A percentile compares a stretch with the other conserved stretches of the same genome.
Evolutionary conservation across 1,284 basidiomycete genomes (phyloP).

Genomic region (Rhodotorula sp.): DNA sequence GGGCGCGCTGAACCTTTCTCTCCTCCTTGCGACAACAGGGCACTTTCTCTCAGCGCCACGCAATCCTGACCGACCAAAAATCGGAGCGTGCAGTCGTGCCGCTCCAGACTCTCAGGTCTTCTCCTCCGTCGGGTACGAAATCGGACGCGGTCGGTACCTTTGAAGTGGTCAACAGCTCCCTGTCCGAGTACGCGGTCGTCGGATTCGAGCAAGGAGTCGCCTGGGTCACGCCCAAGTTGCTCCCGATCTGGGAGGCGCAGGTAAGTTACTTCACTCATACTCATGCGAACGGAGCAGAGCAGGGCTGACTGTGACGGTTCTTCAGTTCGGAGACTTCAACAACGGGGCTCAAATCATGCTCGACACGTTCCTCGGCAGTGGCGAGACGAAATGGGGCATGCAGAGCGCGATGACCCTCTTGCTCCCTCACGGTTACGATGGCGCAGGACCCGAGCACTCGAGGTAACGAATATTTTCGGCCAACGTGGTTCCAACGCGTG

Average conservation of each 20-base stretch:
- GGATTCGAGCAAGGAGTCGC: slow-evolving; percentile 85
- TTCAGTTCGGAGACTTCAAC: slow-evolving; percentile 66
- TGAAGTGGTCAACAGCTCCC: slow-evolving; percentile 47
- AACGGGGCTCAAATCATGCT: slow-evolving; percentile 70
- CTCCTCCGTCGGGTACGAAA: neutral
- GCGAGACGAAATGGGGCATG: slow-evolving; percentile 57
- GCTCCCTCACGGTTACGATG: slow-evolving; percentile 54
- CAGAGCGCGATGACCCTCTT: slow-evolving; percentile 42
- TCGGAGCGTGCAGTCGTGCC: slow-evolving; percentile 31
- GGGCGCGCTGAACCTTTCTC: no score
- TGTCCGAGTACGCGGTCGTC: slow-evolving; percentile 41
- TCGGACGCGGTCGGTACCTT: slow-evolving; percentile 49
- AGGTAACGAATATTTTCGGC: neutral
- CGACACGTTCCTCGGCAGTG: slow-evolving; percentile 79
- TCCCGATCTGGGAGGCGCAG: slow-evolving; percentile 90
- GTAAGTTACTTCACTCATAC: slow-evolving; percentile 40
- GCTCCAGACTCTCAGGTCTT: slow-evolving; percentile 21
- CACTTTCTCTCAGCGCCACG: slow-evolving; percentile 87
- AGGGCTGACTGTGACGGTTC: neutral
- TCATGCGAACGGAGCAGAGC: neutral
- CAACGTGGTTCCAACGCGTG: neutral
- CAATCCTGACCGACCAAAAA: slow-evolving; percentile 81
- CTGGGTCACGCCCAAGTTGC: slow-evolving; percentile 74
- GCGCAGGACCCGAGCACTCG: slow-evolving; percentile 80
- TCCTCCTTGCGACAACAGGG: slow-evolving; percentile 51